Percentiles rank a stretch among this genome's conserved stretches.
phyloP scores from a whole-genome alignment of 805 yeast genomes.

The Yarrowia sp. region DNA sequence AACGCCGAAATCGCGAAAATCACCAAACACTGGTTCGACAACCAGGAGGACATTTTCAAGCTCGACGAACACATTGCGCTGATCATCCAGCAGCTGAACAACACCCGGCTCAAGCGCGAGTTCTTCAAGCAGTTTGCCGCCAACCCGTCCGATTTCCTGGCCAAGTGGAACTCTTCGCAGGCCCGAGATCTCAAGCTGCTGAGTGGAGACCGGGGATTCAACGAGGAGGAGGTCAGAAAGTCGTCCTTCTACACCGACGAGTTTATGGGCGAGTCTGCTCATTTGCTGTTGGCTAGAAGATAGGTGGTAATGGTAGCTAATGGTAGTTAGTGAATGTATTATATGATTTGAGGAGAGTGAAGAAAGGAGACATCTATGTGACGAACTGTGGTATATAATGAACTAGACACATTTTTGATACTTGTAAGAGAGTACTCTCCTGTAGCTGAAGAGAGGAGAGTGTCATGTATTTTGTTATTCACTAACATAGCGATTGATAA shows the following conservation, averaged over 20 bases:
- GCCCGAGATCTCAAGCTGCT: constrained; percentile 83
- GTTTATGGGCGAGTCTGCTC: constrained; percentile 77
- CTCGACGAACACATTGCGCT: constrained; percentile 56
- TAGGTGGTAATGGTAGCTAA: constrained; percentile 19
- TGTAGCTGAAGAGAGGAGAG: too few species aligned
- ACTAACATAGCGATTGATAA: too few species aligned
- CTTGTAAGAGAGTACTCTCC: too few species aligned
- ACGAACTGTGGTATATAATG: too few species aligned
- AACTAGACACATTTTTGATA: too few species aligned
- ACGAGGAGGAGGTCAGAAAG: constrained; percentile 86
- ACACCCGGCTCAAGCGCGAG: constrained; percentile 68
- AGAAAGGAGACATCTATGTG: too few species aligned
- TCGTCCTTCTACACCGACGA: constrained; percentile 84
- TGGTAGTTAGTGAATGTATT: constrained; percentile 33
- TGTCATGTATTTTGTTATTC: too few species aligned
- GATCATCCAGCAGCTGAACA: constrained; percentile 60
- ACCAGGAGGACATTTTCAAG: constrained; percentile 54
- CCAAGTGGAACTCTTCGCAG: constrained; percentile 79
- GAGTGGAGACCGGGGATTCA: constrained; percentile 87
- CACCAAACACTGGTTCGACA: constrained; percentile 52
- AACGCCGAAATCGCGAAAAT: constrained; percentile 51
- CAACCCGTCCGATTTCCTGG: constrained; percentile 78
- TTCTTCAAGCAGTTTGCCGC: constrained; percentile 77
- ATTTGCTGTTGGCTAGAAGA: constrained; percentile 60
- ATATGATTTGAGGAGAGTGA: too few species aligned